These are phyloP conservation scores for Naganishia sp. DNA, from an alignment of 1,284 basidiomycete species.

Conservation along the genomic window DNA sequence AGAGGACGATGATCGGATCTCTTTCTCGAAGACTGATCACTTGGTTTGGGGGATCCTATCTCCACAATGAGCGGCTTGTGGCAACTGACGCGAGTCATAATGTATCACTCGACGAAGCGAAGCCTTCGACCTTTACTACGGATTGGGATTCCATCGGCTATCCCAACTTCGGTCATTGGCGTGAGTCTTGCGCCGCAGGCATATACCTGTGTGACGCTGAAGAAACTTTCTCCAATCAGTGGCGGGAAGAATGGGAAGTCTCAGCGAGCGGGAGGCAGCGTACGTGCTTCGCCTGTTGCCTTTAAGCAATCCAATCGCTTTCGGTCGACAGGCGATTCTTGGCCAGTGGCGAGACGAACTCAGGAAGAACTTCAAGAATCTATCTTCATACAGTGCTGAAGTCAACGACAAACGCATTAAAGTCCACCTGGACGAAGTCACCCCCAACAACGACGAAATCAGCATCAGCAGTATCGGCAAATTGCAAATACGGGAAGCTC, in stretches of 20 bases:
- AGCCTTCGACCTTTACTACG: not conserved
- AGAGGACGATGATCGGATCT: too few relatives aligned
- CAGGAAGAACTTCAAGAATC: not conserved
- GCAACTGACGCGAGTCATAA: not conserved
- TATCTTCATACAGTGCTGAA: not conserved
- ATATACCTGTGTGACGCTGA: not conserved
- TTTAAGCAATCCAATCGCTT: not conserved
- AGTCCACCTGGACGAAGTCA: constrained; percentile 3
- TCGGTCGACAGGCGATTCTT: not conserved
- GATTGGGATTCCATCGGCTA: constrained; percentile 6
- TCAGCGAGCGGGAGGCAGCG: not conserved
- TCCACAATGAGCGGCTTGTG: too few relatives aligned
- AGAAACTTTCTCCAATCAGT: not conserved
- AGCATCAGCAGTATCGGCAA: constrained; percentile 1
- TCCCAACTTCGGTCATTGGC: constrained; percentile 11
- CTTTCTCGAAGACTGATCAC: too few relatives aligned
- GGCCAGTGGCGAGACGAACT: not conserved
- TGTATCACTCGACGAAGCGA: not conserved
- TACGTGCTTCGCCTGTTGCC: constrained; percentile 4
- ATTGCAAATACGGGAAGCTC: constrained; percentile 1
- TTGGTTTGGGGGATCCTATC: too few relatives aligned
- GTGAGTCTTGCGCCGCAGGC: not conserved
- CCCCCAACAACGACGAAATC: not conserved
- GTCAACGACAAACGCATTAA: constrained; percentile 5
- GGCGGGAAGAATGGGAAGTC: not conserved